phyloP scores from a whole-genome alignment of 177 flowering plant species.

The Tripterygium wilfordii region DNA sequence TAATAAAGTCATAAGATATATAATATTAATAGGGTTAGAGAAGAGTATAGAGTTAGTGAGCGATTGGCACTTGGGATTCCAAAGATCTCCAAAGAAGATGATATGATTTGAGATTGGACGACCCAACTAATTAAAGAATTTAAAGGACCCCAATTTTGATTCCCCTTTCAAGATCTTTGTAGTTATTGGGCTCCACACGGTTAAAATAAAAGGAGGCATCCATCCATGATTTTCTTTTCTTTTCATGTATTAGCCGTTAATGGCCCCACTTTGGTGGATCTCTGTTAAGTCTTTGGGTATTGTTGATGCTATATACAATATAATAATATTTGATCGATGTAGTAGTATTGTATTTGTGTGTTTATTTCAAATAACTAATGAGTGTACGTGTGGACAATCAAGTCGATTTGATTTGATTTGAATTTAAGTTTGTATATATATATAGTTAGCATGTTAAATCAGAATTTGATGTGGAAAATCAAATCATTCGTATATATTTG shows the following conservation, averaged over 20 bases:
- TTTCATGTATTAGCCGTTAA: conserved; percentile 24
- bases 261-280: conserved; percentile 11
- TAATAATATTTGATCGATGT: too few species aligned
- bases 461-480: background rate
- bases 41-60: conserved; percentile 10
- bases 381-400: background rate
- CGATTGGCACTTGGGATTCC: conserved; percentile 35
- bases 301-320: background rate
- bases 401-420: conserved; percentile 5
- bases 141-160: background rate
- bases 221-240: conserved; percentile 21
- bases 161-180: background rate
- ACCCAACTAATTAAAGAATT: conserved; percentile 19
- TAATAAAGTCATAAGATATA: too few species aligned
- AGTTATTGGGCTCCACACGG: conserved; percentile 21
- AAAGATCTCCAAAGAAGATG: conserved; percentile 11
- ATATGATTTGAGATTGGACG: conserved; percentile 23
- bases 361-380: background rate
- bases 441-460: conserved; percentile 9
- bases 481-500: too few species aligned
- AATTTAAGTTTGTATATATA: background rate
- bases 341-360: background rate
- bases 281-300: background rate
- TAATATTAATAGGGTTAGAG: background rate
- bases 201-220: conserved; percentile 11